phyloP scores from a whole-genome alignment of 2,329 filamentous ascomycete species.

The Purpureocillium lavendulum region DNA sequence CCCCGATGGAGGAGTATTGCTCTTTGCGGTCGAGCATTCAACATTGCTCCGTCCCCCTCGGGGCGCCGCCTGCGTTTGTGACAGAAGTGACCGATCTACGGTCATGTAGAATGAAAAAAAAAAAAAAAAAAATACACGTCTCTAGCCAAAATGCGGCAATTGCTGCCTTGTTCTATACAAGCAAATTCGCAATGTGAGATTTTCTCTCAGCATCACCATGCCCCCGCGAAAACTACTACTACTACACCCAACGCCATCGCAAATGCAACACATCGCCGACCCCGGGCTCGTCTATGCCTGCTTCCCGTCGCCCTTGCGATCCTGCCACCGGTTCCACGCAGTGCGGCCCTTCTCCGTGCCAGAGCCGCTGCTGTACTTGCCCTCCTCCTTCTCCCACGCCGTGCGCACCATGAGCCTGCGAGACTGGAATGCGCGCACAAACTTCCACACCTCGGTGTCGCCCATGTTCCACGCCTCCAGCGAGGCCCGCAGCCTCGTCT shows the following conservation, averaged over 20 bases:
- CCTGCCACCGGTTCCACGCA: slow-evolving; percentile 26
- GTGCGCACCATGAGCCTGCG: slow-evolving; percentile 52
- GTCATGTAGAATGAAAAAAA: too few relatives aligned
- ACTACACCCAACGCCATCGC: too few relatives aligned
- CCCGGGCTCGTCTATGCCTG: not conserved
- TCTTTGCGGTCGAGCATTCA: slow-evolving; percentile 7
- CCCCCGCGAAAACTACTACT: too few relatives aligned
- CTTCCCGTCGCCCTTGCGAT: slow-evolving; percentile 12
- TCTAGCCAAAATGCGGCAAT: too few relatives aligned
- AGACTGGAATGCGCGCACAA: slow-evolving; percentile 60
- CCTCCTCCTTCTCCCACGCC: slow-evolving; percentile 64
- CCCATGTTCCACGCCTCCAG: slow-evolving; percentile 62
- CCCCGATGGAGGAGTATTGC: not conserved
- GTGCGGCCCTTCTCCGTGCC: slow-evolving; percentile 38
- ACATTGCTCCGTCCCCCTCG: slow-evolving; percentile 3
- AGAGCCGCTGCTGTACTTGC: slow-evolving; percentile 53
- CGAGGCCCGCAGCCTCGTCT: slow-evolving; percentile 40
- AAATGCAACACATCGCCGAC: too few relatives aligned
- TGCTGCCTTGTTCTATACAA: too few relatives aligned
- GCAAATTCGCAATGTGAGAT: too few relatives aligned
- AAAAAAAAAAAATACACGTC: too few relatives aligned
- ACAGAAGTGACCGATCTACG: too few relatives aligned
- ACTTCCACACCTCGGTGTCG: slow-evolving; percentile 72
- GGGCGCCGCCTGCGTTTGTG: too few relatives aligned
- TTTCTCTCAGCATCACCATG: too few relatives aligned